Evolutionary conservation across 305 asterid species (phyloP).

Genomic region (Andrographis paniculata): DNA sequence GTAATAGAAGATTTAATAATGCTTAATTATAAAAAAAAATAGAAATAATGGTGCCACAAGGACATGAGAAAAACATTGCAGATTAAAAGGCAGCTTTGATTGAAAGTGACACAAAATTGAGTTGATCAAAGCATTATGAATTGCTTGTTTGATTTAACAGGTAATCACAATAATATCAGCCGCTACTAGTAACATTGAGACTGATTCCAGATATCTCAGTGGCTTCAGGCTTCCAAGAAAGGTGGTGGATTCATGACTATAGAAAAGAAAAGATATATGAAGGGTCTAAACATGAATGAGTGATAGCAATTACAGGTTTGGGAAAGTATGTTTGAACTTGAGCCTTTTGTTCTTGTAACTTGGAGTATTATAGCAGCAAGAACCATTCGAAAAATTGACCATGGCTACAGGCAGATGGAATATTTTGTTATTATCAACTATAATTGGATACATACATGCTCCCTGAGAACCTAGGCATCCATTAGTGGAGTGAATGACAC

Average conservation of each 20-base stretch:
- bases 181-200: neutral
- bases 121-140: constrained; percentile 2
- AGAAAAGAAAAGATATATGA: neutral
- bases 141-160: constrained; percentile 9
- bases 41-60: constrained; percentile 10
- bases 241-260: constrained; percentile 3
- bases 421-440: constrained; percentile 4
- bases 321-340: too few species aligned
- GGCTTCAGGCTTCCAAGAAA: constrained; percentile 10
- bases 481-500: constrained; percentile 8
- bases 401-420: constrained; percentile 4
- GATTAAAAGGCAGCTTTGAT: constrained; percentile 10
- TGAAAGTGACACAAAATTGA: constrained; percentile 10
- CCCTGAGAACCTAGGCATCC: constrained; percentile 9
- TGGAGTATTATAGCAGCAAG: too few species aligned
- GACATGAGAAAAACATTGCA: constrained; percentile 10
- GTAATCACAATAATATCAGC: constrained; percentile 9
- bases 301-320: too few species aligned
- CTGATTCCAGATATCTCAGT: neutral
- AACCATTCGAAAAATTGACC: constrained; percentile 10
- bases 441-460: constrained; percentile 4
- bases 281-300: neutral
- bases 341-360: too few species aligned
- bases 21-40: constrained; percentile 4
- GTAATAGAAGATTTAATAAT: constrained; percentile 19